A percentile compares a stretch with the other conserved stretches of the same genome.
These are phyloP conservation scores for Penicillium brasilianum DNA, from an alignment of 2,329 filamentous ascomycete genomes.

Conservation along the genomic window DNA sequence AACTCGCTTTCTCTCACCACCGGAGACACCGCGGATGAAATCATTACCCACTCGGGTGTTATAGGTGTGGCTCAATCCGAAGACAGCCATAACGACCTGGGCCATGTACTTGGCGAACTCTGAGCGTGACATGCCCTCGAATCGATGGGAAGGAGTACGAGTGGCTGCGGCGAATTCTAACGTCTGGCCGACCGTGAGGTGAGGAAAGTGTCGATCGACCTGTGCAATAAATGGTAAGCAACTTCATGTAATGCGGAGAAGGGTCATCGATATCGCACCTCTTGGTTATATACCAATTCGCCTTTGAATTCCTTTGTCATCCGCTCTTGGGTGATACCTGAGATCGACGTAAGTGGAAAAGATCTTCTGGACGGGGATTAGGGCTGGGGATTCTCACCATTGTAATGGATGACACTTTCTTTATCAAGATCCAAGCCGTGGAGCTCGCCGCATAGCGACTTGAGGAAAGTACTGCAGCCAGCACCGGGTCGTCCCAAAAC, in stretches of 20 bases:
- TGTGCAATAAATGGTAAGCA: constrained; percentile 71
- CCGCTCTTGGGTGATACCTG: constrained; percentile 31
- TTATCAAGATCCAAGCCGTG: constrained; percentile 75
- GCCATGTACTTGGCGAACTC: constrained; percentile 48
- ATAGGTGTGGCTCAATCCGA: constrained; percentile 54
- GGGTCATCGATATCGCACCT: constrained; percentile 39
- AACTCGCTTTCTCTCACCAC: constrained; percentile 65
- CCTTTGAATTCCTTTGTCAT: constrained; percentile 46
- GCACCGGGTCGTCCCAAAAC: constrained; percentile 55
- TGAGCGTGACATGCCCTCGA: constrained; percentile 36
- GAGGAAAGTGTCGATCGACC: constrained; percentile 77
- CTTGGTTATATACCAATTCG: constrained; percentile 50
- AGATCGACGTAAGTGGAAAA: not conserved
- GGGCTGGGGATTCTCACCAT: constrained; percentile 55
- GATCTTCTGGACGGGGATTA: not conserved
- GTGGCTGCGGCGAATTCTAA: constrained; percentile 76
- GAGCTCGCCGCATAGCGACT: constrained; percentile 79
- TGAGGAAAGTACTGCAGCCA: constrained; percentile 77
- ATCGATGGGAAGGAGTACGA: constrained; percentile 47
- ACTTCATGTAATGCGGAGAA: not conserved
- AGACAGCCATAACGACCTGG: constrained; percentile 51
- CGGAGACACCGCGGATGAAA: constrained; percentile 63
- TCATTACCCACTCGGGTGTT: constrained; percentile 56
- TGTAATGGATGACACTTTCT: constrained; percentile 76
- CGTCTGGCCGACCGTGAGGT: constrained; percentile 70